Base-by-base conservation (phyloP, 2,329 filamentous ascomycete genomes). In the Trichoderma koningii region DNA sequence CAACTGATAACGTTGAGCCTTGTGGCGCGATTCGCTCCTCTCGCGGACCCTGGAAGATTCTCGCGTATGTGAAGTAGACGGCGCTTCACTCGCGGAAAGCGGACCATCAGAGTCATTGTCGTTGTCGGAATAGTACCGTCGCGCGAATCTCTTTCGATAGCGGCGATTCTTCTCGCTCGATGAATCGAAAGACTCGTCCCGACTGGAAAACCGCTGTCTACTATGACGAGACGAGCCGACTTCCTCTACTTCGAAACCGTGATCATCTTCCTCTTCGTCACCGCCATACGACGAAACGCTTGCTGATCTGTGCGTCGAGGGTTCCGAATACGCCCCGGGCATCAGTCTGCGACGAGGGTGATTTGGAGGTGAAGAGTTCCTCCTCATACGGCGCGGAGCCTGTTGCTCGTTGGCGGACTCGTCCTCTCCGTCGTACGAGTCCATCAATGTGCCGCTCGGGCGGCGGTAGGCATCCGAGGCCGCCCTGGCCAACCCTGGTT, bases 381-480 rank as follows among this genome's bases (percentile, higher is more conserved):
- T 66, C 38, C 65, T 64, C 14, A 60, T 42, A 66, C 59, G 64
- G 26, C 63, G 61, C 17, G 61, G 12, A 30, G 34, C 28, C 21
- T 47, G 44, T 14, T 51, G 63, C 64, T 66, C 64, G 41, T 61
- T 61, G 41, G 44, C 59, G 52, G 64, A 66, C 44, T 63, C 64
- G 30, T 66, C 64, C 51, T 65, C 64, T 15, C 64, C 64, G 38
- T 66, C 64, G 38, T 65, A 66, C 19, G 65, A 47, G 38, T 66
- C 64, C 52, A 66, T 55, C 47, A 72, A 65, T 55, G 73, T 70
- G 45, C 71, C 69, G 44, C 69, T 67, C 59, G 71, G 73, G 53
- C 73, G 70, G 66, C 74, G 68, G 67, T 76, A 73, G 42, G 69
- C 69, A 66, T 75, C 73, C 51, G 74, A 74, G 30, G 73, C 68